These are phyloP conservation scores for Mycosphaerelloides madeirae DNA, from an alignment of 2,329 filamentous ascomycete genomes.

Conservation along the genomic window DNA sequence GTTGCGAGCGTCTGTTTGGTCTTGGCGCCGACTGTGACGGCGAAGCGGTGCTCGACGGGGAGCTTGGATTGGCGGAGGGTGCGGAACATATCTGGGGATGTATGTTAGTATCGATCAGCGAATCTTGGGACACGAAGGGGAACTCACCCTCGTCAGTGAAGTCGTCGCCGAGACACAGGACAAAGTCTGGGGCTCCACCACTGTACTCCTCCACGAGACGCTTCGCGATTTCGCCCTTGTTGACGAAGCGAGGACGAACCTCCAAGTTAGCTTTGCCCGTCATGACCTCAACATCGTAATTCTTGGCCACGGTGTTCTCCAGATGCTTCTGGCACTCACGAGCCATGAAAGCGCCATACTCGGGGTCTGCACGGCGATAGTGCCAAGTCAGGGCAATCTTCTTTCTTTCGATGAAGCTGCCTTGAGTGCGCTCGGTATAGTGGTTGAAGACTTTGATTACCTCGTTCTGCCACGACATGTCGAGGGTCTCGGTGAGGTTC, in stretches of 20 bases:
- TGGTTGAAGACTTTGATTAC: constrained; percentile 80
- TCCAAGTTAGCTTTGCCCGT: constrained; percentile 94
- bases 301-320: constrained; percentile 67
- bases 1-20: constrained; percentile 86
- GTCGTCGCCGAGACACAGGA: constrained; percentile 88
- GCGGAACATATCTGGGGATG: constrained; percentile 67
- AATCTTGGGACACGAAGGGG: neutral
- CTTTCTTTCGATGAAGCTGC: constrained; percentile 93
- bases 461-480: constrained; percentile 90
- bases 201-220: constrained; percentile 72
- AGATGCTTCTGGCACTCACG: constrained; percentile 75
- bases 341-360: constrained; percentile 75
- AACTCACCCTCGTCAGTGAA: constrained; percentile 88
- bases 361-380: constrained; percentile 84
- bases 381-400: constrained; percentile 95
- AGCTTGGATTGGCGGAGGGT: constrained; percentile 59
- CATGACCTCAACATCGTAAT: constrained; percentile 95
- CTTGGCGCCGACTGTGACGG: constrained; percentile 85
- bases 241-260: constrained; percentile 93
- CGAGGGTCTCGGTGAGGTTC: constrained; percentile 77
- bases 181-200: constrained; percentile 64
- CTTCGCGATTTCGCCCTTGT: constrained; percentile 91
- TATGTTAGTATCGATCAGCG: constrained; percentile 17
- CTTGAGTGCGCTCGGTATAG: constrained; percentile 81
- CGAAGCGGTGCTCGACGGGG: constrained; percentile 68